These are phyloP conservation scores for Fusarium denticulatum DNA, from an alignment of 2,329 filamentous ascomycete species.

Conservation along the genomic window DNA sequence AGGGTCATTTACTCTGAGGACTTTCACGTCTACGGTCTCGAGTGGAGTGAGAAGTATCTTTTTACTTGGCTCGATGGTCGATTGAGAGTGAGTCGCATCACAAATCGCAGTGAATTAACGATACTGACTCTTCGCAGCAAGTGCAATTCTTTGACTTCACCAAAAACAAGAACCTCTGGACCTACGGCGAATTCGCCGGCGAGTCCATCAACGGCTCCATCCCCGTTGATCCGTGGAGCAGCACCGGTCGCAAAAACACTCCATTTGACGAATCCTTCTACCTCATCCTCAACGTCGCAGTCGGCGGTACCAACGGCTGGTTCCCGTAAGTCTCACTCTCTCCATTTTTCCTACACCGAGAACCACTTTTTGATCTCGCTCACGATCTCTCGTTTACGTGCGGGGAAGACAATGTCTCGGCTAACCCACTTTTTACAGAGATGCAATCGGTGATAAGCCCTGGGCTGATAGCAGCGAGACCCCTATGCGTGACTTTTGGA, in stretches of 20 bases:
- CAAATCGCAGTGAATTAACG: fast-evolving
- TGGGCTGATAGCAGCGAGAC: constrained; percentile 54
- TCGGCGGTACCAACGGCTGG: constrained; percentile 59
- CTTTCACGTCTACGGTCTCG: constrained; percentile 61
- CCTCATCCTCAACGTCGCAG: constrained; percentile 61
- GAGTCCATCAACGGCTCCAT: constrained; percentile 53
- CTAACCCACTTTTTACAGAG: constrained; percentile 41
- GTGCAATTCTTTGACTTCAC: constrained; percentile 47
- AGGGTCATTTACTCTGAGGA: constrained; percentile 49
- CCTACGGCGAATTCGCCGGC: constrained; percentile 52
- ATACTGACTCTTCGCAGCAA: constrained; percentile 28
- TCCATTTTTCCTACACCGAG: background rate
- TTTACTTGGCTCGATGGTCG: constrained; percentile 61
- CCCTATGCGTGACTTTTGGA: constrained; percentile 54
- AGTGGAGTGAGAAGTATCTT: constrained; percentile 62
- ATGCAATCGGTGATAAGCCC: constrained; percentile 54
- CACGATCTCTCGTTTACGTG: background rate
- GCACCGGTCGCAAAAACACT: constrained; percentile 50
- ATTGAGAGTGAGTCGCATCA: constrained; percentile 45
- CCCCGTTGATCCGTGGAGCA: constrained; percentile 56
- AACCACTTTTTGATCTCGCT: background rate
- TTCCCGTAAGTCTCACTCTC: constrained; percentile 49
- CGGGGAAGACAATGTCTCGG: background rate
- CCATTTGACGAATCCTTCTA: constrained; percentile 63
- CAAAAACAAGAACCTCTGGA: constrained; percentile 45